These are phyloP conservation scores for Chlorencoelia australis DNA, from an alignment of 2,329 filamentous ascomycete species.

Conservation along the genomic window DNA sequence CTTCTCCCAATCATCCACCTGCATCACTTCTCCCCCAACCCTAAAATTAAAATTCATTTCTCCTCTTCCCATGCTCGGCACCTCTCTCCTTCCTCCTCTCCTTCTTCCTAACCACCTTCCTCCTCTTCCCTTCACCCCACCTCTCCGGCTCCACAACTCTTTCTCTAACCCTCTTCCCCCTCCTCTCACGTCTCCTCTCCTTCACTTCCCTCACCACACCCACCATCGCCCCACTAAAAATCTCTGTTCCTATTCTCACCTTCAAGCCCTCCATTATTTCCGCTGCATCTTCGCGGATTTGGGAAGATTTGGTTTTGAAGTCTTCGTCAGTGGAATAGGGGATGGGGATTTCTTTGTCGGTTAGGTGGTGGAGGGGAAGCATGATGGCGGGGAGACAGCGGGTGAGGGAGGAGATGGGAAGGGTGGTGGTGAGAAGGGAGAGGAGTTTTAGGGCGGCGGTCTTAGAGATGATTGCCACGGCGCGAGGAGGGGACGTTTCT, in stretches of 20 bases:
- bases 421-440: constrained; percentile 54
- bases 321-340: constrained; percentile 61
- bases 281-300: constrained; percentile 59
- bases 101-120: constrained; percentile 76
- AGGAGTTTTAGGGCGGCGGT: constrained; percentile 66
- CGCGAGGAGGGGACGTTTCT: constrained; percentile 54
- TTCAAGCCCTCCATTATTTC: constrained; percentile 76
- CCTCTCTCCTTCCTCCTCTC: constrained; percentile 72
- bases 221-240: constrained; percentile 66
- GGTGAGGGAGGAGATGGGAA: constrained; percentile 45
- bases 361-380: constrained; percentile 69
- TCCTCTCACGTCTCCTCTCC: constrained; percentile 60
- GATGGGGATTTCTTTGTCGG: constrained; percentile 63
- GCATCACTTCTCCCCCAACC: neutral
- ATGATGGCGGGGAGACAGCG: constrained; percentile 56
- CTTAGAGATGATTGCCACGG: constrained; percentile 60
- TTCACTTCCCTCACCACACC: constrained; percentile 65
- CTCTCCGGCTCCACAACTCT: constrained; percentile 74
- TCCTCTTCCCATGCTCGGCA: constrained; percentile 47
- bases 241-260: constrained; percentile 70
- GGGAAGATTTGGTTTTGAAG: constrained; percentile 61
- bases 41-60: constrained; percentile 16
- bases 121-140: constrained; percentile 68
- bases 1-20: no score
- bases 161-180: constrained; percentile 81